Conservation (phyloP, 768 basidiomycete species). For the Gyrodon lividus region DNA sequence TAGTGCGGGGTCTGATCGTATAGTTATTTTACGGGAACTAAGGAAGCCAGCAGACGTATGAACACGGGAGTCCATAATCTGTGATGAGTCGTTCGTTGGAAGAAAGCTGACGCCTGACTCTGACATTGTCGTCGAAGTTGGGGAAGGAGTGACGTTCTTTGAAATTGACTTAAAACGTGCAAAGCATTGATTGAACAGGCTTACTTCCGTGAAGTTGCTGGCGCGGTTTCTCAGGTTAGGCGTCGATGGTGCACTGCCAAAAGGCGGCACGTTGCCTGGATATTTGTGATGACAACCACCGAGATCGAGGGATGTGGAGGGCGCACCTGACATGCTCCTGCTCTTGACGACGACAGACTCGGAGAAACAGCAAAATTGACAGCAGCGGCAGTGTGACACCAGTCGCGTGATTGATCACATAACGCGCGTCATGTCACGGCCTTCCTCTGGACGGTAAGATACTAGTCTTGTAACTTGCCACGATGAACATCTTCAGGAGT, state of each 20-base stretch:
- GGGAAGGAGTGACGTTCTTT: slow-evolving; percentile 20
- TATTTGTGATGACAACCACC: not conserved
- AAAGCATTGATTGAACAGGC: not conserved
- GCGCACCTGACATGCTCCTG: slow-evolving; percentile 8
- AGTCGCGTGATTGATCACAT: slow-evolving; percentile 23
- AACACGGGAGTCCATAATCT: slow-evolving; percentile 13
- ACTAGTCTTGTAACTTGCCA: slow-evolving; percentile 25
- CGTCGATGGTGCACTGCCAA: slow-evolving; percentile 6
- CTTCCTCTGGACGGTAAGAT: slow-evolving; percentile 3
- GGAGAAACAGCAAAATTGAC: too few relatives aligned
- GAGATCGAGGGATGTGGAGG: not conserved
- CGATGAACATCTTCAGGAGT: slow-evolving; percentile 85
- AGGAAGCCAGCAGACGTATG: slow-evolving; percentile 21
- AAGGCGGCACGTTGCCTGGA: slow-evolving; percentile 4
- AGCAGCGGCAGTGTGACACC: slow-evolving; percentile 5
- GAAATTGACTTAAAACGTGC: not conserved
- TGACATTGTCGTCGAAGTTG: slow-evolving; percentile 34
- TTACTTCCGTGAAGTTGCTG: slow-evolving; percentile 14
- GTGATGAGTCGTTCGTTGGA: slow-evolving; percentile 14
- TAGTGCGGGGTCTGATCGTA: slow-evolving; percentile 66
- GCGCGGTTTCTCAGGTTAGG: slow-evolving; percentile 16
- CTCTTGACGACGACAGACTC: not conserved
- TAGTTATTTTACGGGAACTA: slow-evolving; percentile 38
- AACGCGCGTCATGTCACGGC: slow-evolving; percentile 29
- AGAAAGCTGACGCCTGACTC: slow-evolving; percentile 25